Evolutionary conservation across 768 basidiomycete genomes (phyloP), one percentile per base, ranked within the genome.

Genomic region (Lactifluus rugatus): DNA sequence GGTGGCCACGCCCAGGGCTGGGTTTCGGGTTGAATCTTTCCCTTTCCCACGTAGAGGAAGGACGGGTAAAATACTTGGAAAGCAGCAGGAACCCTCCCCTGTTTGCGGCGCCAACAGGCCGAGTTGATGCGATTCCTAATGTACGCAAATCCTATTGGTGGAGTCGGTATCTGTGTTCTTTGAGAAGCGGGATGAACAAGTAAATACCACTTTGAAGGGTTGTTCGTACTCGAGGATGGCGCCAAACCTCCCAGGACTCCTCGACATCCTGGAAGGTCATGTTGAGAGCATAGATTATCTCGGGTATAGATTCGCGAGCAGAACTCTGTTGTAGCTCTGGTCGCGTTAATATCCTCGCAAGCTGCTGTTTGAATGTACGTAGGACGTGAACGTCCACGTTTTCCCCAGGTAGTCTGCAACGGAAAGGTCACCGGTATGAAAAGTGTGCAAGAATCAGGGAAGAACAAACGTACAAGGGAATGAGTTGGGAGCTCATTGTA

Each of bases 381-480:
- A 60, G 37, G 6, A 41, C 49, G 9, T 60, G 48, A 0, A 60
- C 54, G 9, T 60, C 58, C 5, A 55, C 39, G n/a, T 11, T 19
- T n/a, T 32, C 11, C 3, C 11, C 26, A 14, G 58, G 58, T 2
- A 51, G 36, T 4, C 58, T 60, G 19, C 13, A 16, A 44, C 23
- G 32, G 28, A 26, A 19, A 28, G n/a, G n/a, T n/a, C n/a, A n/a
- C 28, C 5, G 0, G 25, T 3, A 0, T 60, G 21, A 56, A 28
- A 14, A 5, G 37, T 8, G 8, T 1, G 21, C 5, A 32, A 3
- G 23, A 11, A 5, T 37, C 9, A 34, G 14, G 7, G 25, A 60
- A 3, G 34, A 34, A 28, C 19, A 14, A 36, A 39, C 54, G 54
- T 3, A 60, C 58, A 56, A 32, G 16, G 17, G 5, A 2, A 60